Percentiles rank a stretch among this genome's conserved stretches.
phyloP scores from a whole-genome alignment of 441 rosid species.

The Flueggea neowawraea region DNA sequence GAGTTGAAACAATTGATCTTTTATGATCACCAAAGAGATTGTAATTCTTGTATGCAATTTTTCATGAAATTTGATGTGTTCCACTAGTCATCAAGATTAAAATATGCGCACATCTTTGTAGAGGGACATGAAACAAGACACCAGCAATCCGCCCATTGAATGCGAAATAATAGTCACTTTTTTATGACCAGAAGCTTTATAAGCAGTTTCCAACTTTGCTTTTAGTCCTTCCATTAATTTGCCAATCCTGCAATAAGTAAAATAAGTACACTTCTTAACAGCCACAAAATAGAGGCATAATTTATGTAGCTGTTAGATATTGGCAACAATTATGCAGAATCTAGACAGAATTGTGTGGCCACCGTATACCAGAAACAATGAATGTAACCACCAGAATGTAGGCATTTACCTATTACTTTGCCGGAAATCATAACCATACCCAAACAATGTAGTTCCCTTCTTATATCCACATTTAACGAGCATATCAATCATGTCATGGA shows the following conservation, averaged over 20 bases:
- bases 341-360: too few relatives aligned
- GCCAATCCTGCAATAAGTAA: constrained; percentile 49
- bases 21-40: constrained; percentile 9
- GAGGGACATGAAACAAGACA: constrained; percentile 71
- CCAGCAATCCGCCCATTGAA: constrained; percentile 91
- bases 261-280: constrained; percentile 11
- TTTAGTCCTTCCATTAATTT: constrained; percentile 60
- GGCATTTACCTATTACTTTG: constrained; percentile 78
- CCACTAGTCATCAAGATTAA: constrained; percentile 10
- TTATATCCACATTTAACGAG: constrained; percentile 69
- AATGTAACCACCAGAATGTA: too few relatives aligned
- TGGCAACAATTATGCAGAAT: too few relatives aligned
- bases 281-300: too few relatives aligned
- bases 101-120: constrained; percentile 50
- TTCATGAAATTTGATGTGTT: constrained; percentile 8
- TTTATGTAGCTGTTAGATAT: too few relatives aligned
- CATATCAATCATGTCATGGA: constrained; percentile 91
- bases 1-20: constrained; percentile 7
- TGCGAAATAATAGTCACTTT: constrained; percentile 79
- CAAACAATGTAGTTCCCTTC: constrained; percentile 86
- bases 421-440: constrained; percentile 90
- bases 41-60: neutral
- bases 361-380: too few relatives aligned
- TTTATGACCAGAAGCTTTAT: constrained; percentile 63
- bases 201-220: constrained; percentile 70